A percentile compares a stretch with the other conserved stretches of the same genome.
Conservation (phyloP, 208 protist species). For the Acanthamoeba quina region DNA sequence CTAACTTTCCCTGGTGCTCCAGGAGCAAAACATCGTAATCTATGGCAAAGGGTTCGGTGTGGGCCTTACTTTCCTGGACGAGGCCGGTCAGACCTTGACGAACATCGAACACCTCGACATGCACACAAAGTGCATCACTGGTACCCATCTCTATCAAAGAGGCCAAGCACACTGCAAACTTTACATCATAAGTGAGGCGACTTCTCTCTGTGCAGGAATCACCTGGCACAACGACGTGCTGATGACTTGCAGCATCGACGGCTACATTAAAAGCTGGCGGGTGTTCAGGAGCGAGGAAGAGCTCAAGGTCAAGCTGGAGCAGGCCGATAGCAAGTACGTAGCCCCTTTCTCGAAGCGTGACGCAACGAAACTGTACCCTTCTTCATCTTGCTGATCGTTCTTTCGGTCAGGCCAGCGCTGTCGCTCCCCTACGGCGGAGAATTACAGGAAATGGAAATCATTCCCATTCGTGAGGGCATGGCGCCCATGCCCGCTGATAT, state of each 20-base stretch:
- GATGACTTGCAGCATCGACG: slow-evolving; percentile 53
- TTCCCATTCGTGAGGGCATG: background rate
- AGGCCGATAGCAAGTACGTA: background rate
- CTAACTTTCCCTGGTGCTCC: background rate
- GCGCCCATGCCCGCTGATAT: background rate
- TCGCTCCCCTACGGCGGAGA: background rate
- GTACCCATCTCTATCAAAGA: too few relatives aligned
- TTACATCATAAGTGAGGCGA: too few relatives aligned
- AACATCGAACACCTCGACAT: slow-evolving; percentile 57
- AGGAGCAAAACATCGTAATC: slow-evolving; percentile 31
- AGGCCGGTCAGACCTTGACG: slow-evolving; percentile 1
- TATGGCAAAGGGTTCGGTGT: slow-evolving; percentile 29
- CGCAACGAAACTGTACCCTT: too few relatives aligned
- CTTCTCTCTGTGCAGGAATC: background rate
- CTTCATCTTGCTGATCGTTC: background rate
- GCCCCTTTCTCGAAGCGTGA: background rate
- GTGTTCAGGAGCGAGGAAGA: slow-evolving; percentile 10
- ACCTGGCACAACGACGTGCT: slow-evolving; percentile 32
- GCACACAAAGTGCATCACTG: slow-evolving; percentile 29
- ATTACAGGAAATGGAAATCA: background rate
- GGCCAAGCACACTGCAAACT: too few relatives aligned
- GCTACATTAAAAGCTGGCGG: slow-evolving; percentile 43
- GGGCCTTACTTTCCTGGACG: slow-evolving; percentile 7
- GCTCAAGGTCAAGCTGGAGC: slow-evolving; percentile 5
- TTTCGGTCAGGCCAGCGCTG: background rate